Base-by-base conservation (phyloP, 2,329 filamentous ascomycete species). In the Trichoderma afroharzianum region DNA sequence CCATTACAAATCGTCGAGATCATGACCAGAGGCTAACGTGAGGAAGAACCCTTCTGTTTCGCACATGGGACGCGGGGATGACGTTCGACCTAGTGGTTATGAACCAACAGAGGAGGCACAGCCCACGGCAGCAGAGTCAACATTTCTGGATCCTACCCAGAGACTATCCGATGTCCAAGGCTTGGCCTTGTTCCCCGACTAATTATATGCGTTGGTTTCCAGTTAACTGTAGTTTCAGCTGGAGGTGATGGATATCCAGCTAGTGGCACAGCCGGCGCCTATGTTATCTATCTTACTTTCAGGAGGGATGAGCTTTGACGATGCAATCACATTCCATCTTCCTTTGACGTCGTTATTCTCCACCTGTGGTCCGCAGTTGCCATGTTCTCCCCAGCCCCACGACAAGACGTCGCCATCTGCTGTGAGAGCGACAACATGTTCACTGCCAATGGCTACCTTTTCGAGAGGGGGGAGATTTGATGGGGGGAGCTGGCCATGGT, bases 351-450 rank as follows among this genome's bases (percentile, higher is more conserved):
- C 88, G 63, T 89, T 90, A 73, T 87, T 83, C 21, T 86, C 83
- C 73, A 90, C 88, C 14, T 87, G 84, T 43, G 89, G 88, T 3
- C 96, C 96, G 80, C 96, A 99, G 79, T 99, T 99, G 1, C 96
- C 96, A 82, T 99, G 96, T 81, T 98, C 95, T 2, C 94, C 95
- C 96, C 96, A 99, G 24, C 96, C 96, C 94, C 95, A 98, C 1
- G 93, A 88, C 63, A 97, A 82, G 1, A 97, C 89, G 64, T 91
- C 87, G 1, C 89, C 89, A 24, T 87, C 84, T 11, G 82, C 82
- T 0, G 92, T 90, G 30, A 95, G 81, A 9, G 90, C 93, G 73
- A 98, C 81, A n/a, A 88, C 90, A 80, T 99, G 96, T 81, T 98
- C 96, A 78, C 95, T 98, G 0, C 96, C 96, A 59, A 92, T 88